Evolutionary conservation across 441 rosid species (phyloP).

Genomic region (Melianthus villosus): DNA sequence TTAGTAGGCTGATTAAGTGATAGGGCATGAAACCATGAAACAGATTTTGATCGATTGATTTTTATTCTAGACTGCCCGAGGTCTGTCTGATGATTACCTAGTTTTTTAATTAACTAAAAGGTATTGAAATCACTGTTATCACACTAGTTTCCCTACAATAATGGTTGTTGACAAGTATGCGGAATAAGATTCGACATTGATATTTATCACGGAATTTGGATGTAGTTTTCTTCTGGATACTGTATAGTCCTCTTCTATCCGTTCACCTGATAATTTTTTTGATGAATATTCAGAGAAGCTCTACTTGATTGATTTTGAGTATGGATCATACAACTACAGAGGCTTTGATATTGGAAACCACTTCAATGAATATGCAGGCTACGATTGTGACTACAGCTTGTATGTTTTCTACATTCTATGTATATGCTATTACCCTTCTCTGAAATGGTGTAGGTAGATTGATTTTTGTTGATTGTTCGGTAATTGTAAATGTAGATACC

Average conservation of each 20-base stretch:
- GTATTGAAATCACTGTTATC: no score
- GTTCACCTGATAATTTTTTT: slow-evolving; percentile 14
- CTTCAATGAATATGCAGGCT: slow-evolving; percentile 92
- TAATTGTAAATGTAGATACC: slow-evolving; percentile 37
- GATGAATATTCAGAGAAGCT: slow-evolving; percentile 45
- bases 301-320: slow-evolving; percentile 89
- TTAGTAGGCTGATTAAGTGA: no score
- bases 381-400: slow-evolving; percentile 84
- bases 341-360: slow-evolving; percentile 92
- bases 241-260: slow-evolving; percentile 6
- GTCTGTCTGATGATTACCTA: no score
- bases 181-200: neutral
- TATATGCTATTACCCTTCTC: slow-evolving; percentile 2
- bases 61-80: no score
- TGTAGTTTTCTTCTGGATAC: slow-evolving; percentile 1
- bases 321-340: slow-evolving; percentile 90
- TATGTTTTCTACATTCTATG: slow-evolving; percentile 21
- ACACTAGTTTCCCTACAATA: no score
- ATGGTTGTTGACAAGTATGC: no score
- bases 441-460: neutral
- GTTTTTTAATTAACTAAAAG: no score
- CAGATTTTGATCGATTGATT: no score
- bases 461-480: slow-evolving; percentile 6
- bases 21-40: no score
- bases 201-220: neutral